Evolutionary conservation across 2,329 filamentous ascomycete genomes (phyloP), one percentile per base, ranked within the genome.

Genomic region (Aspergillus texensis): DNA sequence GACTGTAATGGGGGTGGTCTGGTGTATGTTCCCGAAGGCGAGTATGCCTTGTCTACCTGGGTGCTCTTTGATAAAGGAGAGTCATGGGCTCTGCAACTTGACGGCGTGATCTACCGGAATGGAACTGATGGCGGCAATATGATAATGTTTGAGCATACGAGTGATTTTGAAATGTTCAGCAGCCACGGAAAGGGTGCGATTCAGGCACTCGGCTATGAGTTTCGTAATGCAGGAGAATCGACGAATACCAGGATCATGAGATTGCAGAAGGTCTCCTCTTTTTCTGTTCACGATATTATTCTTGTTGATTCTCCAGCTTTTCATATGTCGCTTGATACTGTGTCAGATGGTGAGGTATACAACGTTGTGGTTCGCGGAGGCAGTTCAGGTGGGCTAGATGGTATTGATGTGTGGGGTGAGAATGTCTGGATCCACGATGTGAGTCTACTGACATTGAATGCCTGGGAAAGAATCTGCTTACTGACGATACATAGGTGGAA

Each of bases 361-460:
- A 86, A 86, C 65, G 80, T 86, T 79, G 82, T 80, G 8, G 83
- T 87, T 61, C 81, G 83, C 4, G 84, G 84, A 50, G 84, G 79
- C 4, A 78, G 85, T 60, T 71, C 75, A 63, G 84, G 84, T 56
- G 84, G 83, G 53, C 73, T 87, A 6, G 86, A 88, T 69, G 86
- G 86, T 4, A 79, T 88, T 61, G 83, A 87, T 70, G 79, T 87
- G 4, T 85, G 80, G 76, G 80, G 81, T 14, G 80, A 72, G 52
- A 87, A 88, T 66, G 81, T 87, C 59, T 85, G 83, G 81, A 76
- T 87, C 54, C 86, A 88, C 68, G 85, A 88, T 70, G 78, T 74
- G 62, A 58, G 72, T 66, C 34, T 14, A 16, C 5, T 36, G 34
- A 36, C 0, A 16, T 6, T 36, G 34, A 36, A 16, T 36, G 6